Evolutionary conservation across 2,329 filamentous ascomycete species (phyloP), one percentile per base, ranked within the genome.

Genomic region (Microdochium paspali): DNA sequence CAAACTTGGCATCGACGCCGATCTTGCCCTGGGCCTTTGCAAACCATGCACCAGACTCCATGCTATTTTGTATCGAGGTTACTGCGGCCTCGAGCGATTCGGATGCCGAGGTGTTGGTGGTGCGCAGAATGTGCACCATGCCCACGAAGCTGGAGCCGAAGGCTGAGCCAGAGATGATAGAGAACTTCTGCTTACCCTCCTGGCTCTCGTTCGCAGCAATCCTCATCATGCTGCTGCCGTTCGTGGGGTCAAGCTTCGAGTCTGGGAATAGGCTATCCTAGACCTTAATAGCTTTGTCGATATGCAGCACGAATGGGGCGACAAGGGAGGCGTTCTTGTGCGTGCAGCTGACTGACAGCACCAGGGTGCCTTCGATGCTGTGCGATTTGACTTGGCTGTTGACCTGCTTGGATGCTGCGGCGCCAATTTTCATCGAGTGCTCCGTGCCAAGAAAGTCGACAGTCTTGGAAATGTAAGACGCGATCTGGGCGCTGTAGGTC

Each of bases 61-160:
- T 47, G 45, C 44, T 46, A 25, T 46, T 18, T 44, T 52, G 50
- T 25, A 50, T 23, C 2, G 46, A 44, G 25, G 42, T 30, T 10
- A 44, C 48, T 15, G 42, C 50, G 24, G 25, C 44, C 20, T 45
- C 46, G 18, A 25, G 35, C 7, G 35, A 48, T 6, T 48, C 26
- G 26, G 45, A 46, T n/a, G 28, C 48, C 40, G 49, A 50, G 21
- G 48, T 40, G n/a, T n/a, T n/a, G n/a, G n/a, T n/a, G n/a, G n/a
- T n/a, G n/a, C n/a, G n/a, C n/a, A n/a, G n/a, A 25, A 53, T 31
- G 39, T 53, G 50, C 25, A 53, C 51, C 50, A 52, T 51, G 31
- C 51, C 51, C 9, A 53, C 50, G 31, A 53, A 53, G 44, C 47
- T 50, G n/a, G 51, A 53, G 10, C 51, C 51, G 31, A 50, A 53